Percentiles rank a stretch among this genome's conserved stretches.
Evolutionary conservation across 192 early-diverging fungal genomes (phyloP).

Genomic region (Backusella westeae): DNA sequence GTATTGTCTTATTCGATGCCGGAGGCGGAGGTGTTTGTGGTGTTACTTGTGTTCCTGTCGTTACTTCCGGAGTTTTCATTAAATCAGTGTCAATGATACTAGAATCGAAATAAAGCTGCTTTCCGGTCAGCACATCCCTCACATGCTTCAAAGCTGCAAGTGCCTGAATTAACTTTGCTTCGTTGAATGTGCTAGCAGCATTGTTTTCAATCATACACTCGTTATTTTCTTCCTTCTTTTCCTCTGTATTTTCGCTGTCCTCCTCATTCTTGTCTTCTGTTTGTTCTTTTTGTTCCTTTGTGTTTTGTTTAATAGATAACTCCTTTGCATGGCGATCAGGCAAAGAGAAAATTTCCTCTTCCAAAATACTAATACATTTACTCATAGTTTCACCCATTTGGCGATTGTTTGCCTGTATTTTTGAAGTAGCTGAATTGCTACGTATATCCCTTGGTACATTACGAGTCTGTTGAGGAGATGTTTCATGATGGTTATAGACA

Average conservation of each 20-base stretch:
- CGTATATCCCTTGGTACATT: not conserved
- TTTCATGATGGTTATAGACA: conserved; percentile 25
- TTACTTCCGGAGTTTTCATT: not conserved
- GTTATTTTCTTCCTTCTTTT: conserved; percentile 2
- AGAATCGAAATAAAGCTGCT: conserved; percentile 40
- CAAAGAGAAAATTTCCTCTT: conserved; percentile 39
- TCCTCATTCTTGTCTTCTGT: not conserved
- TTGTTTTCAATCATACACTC: not conserved
- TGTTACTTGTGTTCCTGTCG: not conserved
- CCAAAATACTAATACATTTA: conserved; percentile 44
- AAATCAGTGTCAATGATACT: not conserved
- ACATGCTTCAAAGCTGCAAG: conserved; percentile 53
- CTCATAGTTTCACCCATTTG: conserved; percentile 36
- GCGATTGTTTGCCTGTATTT: conserved; percentile 22
- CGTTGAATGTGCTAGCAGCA: conserved; percentile 16
- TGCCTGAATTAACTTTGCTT: conserved; percentile 37
- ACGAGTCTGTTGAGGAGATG: not conserved
- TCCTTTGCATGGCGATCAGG: not conserved
- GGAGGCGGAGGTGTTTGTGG: not conserved
- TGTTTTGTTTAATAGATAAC: not conserved
- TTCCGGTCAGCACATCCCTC: conserved; percentile 47
- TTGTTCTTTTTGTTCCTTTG: not conserved
- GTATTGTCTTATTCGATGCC: not conserved
- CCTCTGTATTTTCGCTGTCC: not conserved
- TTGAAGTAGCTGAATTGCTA: not conserved